Percentiles rank a stretch among this genome's conserved stretches.
Evolutionary conservation across 179 eudicot genomes (phyloP).

Genomic region (Spergularia azorica): DNA sequence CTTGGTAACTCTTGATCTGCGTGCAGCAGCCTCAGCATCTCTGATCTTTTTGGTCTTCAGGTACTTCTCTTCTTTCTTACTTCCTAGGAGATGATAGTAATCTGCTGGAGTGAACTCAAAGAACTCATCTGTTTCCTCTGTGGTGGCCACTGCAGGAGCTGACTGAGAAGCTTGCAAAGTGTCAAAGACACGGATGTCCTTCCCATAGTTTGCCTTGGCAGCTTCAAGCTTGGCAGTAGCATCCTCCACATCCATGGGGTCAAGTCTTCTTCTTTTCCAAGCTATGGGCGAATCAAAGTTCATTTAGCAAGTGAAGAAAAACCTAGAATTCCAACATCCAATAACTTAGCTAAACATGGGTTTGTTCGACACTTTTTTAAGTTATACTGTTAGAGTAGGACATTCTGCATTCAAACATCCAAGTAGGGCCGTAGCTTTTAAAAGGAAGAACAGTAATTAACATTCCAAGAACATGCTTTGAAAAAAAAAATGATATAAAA

Average conservation of each 20-base stretch:
- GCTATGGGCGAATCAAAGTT: constrained; percentile 49
- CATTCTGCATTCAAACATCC: background rate
- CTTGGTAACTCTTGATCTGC: constrained; percentile 65
- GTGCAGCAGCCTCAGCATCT: constrained; percentile 87
- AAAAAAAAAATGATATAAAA: background rate
- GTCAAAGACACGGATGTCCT: constrained; percentile 75
- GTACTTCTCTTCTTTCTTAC: constrained; percentile 74
- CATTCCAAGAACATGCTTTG: background rate
- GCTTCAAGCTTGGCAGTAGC: constrained; percentile 65
- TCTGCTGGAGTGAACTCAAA: constrained; percentile 84
- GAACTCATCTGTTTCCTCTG: constrained; percentile 77
- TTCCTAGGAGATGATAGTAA: constrained; percentile 52
- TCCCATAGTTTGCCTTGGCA: constrained; percentile 66
- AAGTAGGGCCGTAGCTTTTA: background rate
- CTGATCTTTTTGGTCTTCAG: constrained; percentile 78
- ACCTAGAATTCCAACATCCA: constrained; percentile 30
- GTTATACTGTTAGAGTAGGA: background rate
- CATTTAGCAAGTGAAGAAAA: constrained; percentile 41
- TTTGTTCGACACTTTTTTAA: background rate
- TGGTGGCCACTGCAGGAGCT: constrained; percentile 30
- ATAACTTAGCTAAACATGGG: constrained; percentile 7
- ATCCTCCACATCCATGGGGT: constrained; percentile 54
- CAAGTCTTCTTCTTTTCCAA: constrained; percentile 52
- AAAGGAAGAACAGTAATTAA: background rate
- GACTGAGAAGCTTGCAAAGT: constrained; percentile 47